These are phyloP conservation scores for Solanum pennellii DNA, from an alignment of 257 asterid species.

Conservation along the genomic window DNA sequence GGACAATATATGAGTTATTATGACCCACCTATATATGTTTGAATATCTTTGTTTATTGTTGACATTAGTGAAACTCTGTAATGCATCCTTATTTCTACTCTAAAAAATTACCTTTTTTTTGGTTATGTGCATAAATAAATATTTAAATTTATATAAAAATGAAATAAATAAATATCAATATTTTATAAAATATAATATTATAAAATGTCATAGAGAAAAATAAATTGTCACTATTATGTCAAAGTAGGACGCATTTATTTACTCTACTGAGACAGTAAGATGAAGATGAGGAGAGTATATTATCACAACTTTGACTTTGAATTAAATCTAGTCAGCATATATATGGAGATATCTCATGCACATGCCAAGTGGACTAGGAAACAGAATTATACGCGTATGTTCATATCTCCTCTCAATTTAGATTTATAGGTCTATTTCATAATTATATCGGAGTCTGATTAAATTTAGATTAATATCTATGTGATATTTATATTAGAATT, in stretches of 20 bases:
- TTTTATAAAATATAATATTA: too few species aligned
- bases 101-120: too few species aligned
- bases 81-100: neutral
- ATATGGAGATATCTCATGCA: neutral
- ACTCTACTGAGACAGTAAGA: neutral
- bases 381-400: neutral
- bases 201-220: too few species aligned
- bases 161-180: too few species aligned
- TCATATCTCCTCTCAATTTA: neutral
- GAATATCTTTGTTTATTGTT: neutral
- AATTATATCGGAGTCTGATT: accelerated
- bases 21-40: neutral
- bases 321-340: too few species aligned
- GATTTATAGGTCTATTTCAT: accelerated
- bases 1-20: neutral
- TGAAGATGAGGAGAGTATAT: neutral
- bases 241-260: neutral
- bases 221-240: neutral
- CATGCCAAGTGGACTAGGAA: neutral
- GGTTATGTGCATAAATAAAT: too few species aligned
- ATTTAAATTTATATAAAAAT: too few species aligned
- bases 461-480: too few species aligned
- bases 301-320: neutral
- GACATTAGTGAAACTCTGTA: neutral
- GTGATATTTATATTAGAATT: too few species aligned